A percentile compares a stretch with the other conserved stretches of the same genome.
Conservation (phyloP, 2,329 filamentous ascomycete genomes). For the Delphinella strobiligena region DNA sequence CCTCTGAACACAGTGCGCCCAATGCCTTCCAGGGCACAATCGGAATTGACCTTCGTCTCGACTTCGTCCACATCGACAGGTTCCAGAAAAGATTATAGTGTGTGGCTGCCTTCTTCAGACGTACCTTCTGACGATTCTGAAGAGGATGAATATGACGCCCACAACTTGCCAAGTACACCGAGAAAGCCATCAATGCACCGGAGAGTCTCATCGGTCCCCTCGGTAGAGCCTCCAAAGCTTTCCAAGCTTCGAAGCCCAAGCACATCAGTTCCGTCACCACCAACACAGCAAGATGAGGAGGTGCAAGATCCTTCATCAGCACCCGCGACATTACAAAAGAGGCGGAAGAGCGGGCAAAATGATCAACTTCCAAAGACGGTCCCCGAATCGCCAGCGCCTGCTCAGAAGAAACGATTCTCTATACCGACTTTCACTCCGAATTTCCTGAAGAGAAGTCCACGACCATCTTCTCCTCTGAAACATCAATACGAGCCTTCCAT, state of each 20-base stretch:
- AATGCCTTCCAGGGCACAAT: slow-evolving; percentile 1
- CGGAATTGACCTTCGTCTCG: slow-evolving; percentile 13
- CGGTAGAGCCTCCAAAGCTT: slow-evolving; percentile 32
- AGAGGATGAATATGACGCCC: slow-evolving; percentile 19
- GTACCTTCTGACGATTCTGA: slow-evolving; percentile 18
- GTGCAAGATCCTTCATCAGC: slow-evolving; percentile 17
- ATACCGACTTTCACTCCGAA: slow-evolving; percentile 23
- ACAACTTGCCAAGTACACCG: slow-evolving; percentile 11
- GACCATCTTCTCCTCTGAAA: slow-evolving; percentile 86
- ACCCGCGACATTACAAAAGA: slow-evolving; percentile 23
- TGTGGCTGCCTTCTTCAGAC: slow-evolving; percentile 36
- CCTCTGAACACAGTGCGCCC: not conserved
- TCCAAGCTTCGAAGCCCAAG: slow-evolving; percentile 25
- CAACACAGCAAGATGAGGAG: slow-evolving; percentile 1
- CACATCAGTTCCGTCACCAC: not conserved
- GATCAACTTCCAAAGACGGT: slow-evolving; percentile 8
- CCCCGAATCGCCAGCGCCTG: slow-evolving; percentile 1
- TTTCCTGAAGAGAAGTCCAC: slow-evolving; percentile 42
- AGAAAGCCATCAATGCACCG: slow-evolving; percentile 27
- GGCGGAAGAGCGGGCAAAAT: slow-evolving; percentile 9
- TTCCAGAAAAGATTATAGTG: slow-evolving; percentile 30
- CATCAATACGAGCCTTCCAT: slow-evolving; percentile 91
- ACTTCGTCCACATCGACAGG: slow-evolving; percentile 12
- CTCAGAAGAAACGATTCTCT: slow-evolving; percentile 9
- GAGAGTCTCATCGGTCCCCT: slow-evolving; percentile 36